Percentiles rank a stretch among this genome's conserved stretches.
These are phyloP conservation scores for Colletotrichum cuscutae DNA, from an alignment of 2,329 filamentous ascomycete genomes.

Conservation along the genomic window DNA sequence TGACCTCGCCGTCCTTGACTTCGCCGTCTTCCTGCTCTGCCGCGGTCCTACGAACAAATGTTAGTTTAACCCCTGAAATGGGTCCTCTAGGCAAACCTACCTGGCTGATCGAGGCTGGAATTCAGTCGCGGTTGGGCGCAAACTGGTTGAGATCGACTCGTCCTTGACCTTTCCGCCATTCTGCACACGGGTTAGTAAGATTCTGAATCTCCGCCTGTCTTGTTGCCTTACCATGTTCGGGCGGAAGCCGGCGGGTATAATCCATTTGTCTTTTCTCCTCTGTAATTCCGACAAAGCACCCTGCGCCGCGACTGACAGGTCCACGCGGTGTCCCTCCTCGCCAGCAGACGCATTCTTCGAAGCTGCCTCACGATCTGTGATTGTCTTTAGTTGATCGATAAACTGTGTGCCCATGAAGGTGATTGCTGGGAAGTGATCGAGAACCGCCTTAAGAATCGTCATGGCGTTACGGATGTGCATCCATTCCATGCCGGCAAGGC, in stretches of 20 bases:
- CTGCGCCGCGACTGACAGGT: slow-evolving; percentile 78
- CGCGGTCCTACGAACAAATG: slow-evolving; percentile 33
- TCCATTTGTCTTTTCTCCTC: slow-evolving; percentile 74
- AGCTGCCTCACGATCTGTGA: slow-evolving; percentile 69
- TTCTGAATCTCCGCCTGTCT: slow-evolving; percentile 36
- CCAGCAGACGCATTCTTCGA: slow-evolving; percentile 58
- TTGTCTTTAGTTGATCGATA: slow-evolving; percentile 71
- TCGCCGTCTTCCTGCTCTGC: slow-evolving; percentile 78
- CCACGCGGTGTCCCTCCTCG: slow-evolving; percentile 72
- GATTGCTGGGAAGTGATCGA: slow-evolving; percentile 86
- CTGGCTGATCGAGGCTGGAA: slow-evolving; percentile 67
- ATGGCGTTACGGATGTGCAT: slow-evolving; percentile 99
- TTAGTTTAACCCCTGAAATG: not conserved
- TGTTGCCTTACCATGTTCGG: slow-evolving; percentile 65
- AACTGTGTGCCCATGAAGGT: slow-evolving; percentile 85
- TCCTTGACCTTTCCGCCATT: slow-evolving; percentile 53
- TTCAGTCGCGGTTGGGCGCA: slow-evolving; percentile 69
- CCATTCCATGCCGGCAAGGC: slow-evolving; percentile 86
- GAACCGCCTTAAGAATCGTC: slow-evolving; percentile 83
- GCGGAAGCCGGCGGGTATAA: slow-evolving; percentile 79
- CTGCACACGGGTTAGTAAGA: slow-evolving; percentile 47
- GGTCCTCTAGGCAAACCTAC: slow-evolving; percentile 42
- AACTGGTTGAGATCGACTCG: slow-evolving; percentile 51
- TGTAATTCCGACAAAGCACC: slow-evolving; percentile 77
- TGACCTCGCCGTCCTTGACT: slow-evolving; percentile 71